Conservation (phyloP, 495 filamentous ascomycete genomes). For the Aspergillus incahuasiensis region DNA sequence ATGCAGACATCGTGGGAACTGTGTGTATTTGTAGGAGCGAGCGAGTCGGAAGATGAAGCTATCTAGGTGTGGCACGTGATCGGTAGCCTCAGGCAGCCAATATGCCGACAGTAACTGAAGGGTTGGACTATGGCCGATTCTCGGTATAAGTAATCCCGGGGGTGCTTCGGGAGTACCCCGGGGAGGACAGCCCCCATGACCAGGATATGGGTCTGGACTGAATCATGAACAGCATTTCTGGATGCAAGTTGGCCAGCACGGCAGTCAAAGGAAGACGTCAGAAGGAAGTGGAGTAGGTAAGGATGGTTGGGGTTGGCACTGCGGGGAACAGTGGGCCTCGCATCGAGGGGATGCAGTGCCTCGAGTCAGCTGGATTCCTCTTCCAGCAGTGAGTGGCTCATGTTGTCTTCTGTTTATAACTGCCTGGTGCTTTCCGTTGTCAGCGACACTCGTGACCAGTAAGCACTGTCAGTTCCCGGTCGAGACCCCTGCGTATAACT, state of each 20-base stretch:
- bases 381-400: background rate
- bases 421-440: too few relatives aligned
- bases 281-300: background rate
- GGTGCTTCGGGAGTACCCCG: background rate
- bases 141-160: background rate
- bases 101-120: too few relatives aligned
- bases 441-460: too few relatives aligned
- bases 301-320: background rate
- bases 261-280: background rate
- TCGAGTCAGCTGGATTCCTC: background rate
- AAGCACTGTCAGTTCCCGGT: too few relatives aligned
- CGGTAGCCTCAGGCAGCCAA: too few relatives aligned
- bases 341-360: background rate
- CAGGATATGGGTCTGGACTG: conserved; percentile 2
- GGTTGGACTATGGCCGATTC: background rate
- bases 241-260: background rate
- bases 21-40: too few relatives aligned
- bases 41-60: too few relatives aligned
- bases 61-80: too few relatives aligned
- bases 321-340: background rate
- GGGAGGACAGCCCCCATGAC: background rate
- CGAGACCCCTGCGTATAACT: too few relatives aligned
- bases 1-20: too few relatives aligned
- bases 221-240: background rate
- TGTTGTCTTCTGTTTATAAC: background rate